Evolutionary conservation across 257 asterid genomes (phyloP), one percentile per base, ranked within the genome.

Genomic region (Cordia subcordata): DNA sequence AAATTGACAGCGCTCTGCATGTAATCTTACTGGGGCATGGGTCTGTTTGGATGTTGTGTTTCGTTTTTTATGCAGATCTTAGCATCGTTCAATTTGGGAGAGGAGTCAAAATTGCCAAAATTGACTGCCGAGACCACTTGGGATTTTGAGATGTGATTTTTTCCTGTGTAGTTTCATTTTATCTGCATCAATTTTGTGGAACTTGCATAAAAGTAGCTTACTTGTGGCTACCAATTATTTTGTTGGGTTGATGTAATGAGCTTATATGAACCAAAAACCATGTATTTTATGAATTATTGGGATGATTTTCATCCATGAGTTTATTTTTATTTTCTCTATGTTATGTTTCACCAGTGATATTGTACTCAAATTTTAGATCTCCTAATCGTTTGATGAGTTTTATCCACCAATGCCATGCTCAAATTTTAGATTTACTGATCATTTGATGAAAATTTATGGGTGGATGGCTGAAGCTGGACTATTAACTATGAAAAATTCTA

Each of bases 111-210:
- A 70, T 66, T 49, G 22, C 90, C 98, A 0, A 88, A 83, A 67
- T 37, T 91, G 75, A 66, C 73, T 51, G 98, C 98, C 0, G 96
- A 91, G 79, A 84, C 85, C 8, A 67, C 76, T 50, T 91, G 93
- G 96, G 91, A 88, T 62, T 77, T 83, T 11, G 96, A 79, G 65
- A 67, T 91, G 85, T 88, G 83, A 91, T 75, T 51, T 59, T 53
- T 65, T 16, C 56, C 21, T 17, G 39, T 17, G 39, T 16, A 27
- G 6, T 21, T 20, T 45, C 54, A 8, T 17, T 61, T 64, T 32
- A 19, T 32, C 58, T 52, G 64, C 58, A 14, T 42, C 82, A 60
- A n/a, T 50, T 67, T 49, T 49, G 54, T 49, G 21, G n/a, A n/a
- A 14, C 49, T 62, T 39, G 37, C 63, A 57, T 71, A 23, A 13